phyloP scores from a whole-genome alignment of 495 filamentous ascomycete genomes.

The Evernia prunastri region DNA sequence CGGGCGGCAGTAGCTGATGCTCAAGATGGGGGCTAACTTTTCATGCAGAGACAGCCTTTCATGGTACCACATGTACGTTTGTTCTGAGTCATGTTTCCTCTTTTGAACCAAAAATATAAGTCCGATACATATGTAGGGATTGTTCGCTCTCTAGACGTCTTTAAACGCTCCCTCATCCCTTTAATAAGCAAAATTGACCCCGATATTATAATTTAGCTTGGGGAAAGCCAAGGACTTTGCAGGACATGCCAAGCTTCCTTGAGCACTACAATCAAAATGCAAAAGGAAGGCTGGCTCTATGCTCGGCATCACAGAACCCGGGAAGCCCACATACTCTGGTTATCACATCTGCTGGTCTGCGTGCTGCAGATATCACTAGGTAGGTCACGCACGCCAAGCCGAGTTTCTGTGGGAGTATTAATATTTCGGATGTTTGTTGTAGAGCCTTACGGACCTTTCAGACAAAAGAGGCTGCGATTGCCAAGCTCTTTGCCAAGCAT shows the following conservation, averaged over 20 bases:
- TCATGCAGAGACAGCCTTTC: constrained; percentile 47
- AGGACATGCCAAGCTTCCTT: constrained; percentile 71
- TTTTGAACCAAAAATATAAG: too few species aligned
- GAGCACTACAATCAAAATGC: constrained; percentile 54
- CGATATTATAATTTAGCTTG: too few species aligned
- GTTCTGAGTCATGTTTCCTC: too few species aligned
- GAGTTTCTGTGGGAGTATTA: neutral
- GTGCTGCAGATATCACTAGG: constrained; percentile 20
- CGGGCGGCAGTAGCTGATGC: neutral
- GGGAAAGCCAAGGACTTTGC: constrained; percentile 51
- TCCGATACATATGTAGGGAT: too few species aligned
- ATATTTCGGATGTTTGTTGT: constrained; percentile 10
- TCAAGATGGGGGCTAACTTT: constrained; percentile 18
- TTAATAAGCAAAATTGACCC: too few species aligned
- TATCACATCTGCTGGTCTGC: constrained; percentile 17
- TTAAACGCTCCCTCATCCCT: too few species aligned
- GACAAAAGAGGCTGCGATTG: constrained; percentile 65
- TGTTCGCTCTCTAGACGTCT: too few species aligned
- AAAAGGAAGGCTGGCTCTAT: constrained; percentile 41
- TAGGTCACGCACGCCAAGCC: constrained; percentile 3
- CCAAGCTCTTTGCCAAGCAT: constrained; percentile 95
- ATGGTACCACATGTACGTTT: constrained; percentile 74
- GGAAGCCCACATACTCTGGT: constrained; percentile 72
- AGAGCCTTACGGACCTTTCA: constrained; percentile 73
- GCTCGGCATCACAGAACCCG: constrained; percentile 55